Conservation (phyloP, 345 rosid species). For the Camelina laxa region DNA sequence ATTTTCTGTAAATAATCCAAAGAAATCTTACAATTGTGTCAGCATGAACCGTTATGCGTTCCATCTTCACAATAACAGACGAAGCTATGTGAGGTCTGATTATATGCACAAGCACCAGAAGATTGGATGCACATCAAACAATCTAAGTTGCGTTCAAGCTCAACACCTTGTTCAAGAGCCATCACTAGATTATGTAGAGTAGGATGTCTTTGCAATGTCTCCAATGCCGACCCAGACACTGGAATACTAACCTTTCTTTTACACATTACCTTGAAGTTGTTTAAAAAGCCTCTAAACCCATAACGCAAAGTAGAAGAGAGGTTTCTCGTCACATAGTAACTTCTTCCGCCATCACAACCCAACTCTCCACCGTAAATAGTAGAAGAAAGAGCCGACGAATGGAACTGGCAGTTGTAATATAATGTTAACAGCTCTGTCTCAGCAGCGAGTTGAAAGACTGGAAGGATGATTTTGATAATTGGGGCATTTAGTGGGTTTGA, state of each 20-base stretch:
- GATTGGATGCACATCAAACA: too few relatives aligned
- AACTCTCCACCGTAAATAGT: neutral
- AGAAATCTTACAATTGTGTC: too few relatives aligned
- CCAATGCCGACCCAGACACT: neutral
- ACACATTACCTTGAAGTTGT: constrained; percentile 17
- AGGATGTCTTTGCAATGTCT: too few relatives aligned
- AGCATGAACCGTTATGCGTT: too few relatives aligned
- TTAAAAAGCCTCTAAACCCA: neutral
- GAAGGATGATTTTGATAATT: neutral
- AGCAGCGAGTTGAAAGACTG: neutral
- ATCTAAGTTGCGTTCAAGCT: too few relatives aligned
- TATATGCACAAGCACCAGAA: too few relatives aligned
- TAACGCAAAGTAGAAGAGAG: neutral
- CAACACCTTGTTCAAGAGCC: too few relatives aligned
- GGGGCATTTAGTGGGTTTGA: constrained; percentile 15
- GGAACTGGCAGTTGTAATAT: constrained; percentile 34
- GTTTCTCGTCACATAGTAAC: constrained; percentile 23
- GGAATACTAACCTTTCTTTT: constrained; percentile 22
- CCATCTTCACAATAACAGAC: too few relatives aligned
- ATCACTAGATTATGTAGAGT: too few relatives aligned
- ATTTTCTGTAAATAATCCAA: too few relatives aligned
- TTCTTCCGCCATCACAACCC: neutral
- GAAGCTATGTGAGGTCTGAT: too few relatives aligned
- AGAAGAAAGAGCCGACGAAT: too few relatives aligned
- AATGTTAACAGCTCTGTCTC: constrained; percentile 30